These are phyloP conservation scores for Rutstroemia sp. DNA, from an alignment of 2,329 filamentous ascomycete species.

Conservation along the genomic window DNA sequence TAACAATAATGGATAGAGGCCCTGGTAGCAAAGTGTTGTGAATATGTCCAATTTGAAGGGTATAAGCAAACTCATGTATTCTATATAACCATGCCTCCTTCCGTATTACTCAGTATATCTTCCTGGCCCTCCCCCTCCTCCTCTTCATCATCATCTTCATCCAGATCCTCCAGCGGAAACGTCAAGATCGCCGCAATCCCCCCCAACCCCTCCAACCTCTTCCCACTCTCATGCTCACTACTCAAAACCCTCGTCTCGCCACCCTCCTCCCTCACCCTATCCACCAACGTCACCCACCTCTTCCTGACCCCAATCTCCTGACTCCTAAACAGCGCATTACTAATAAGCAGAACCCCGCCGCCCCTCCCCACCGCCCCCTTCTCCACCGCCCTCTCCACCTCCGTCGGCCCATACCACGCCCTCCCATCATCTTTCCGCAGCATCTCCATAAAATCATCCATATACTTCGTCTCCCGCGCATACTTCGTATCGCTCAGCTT, in stretches of 20 bases:
- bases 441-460: conserved; percentile 76
- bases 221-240: conserved; percentile 89
- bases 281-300: conserved; percentile 88
- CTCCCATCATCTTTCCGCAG: conserved; percentile 57
- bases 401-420: conserved; percentile 75
- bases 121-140: neutral
- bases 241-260: conserved; percentile 87
- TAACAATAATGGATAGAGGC: too few relatives aligned
- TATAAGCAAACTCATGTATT: too few relatives aligned
- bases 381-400: conserved; percentile 61
- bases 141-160: conserved; percentile 52
- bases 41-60: too few relatives aligned
- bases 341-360: conserved; percentile 75
- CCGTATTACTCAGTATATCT: neutral
- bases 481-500: conserved; percentile 85
- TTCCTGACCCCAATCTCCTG: conserved; percentile 75
- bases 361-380: conserved; percentile 85
- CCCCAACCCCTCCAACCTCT: conserved; percentile 30
- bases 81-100: conserved; percentile 3
- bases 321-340: conserved; percentile 79
- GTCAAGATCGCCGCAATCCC: conserved; percentile 87
- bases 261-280: conserved; percentile 78
- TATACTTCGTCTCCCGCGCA: conserved; percentile 70
- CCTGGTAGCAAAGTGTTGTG: too few relatives aligned
- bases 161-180: conserved; percentile 76